A percentile compares a stretch with the other conserved stretches of the same genome.
These are phyloP conservation scores for Brassica cretica DNA, from an alignment of 345 rosid genomes.

Conservation along the genomic window DNA sequence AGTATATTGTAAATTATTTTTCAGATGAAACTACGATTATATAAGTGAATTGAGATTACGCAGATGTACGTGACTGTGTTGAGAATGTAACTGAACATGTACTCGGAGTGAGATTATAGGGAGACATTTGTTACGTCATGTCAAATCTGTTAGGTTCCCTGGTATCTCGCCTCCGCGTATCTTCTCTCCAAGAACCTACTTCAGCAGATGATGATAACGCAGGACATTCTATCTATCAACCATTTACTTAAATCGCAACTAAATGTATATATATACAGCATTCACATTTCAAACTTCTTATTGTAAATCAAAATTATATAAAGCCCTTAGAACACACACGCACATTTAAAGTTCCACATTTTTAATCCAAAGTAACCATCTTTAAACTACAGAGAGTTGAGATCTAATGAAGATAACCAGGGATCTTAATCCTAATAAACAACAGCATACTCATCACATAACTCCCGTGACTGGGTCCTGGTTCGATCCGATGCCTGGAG, in stretches of 20 bases:
- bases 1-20: neutral
- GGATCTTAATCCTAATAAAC: constrained; percentile 94
- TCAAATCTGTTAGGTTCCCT: no score
- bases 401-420: constrained; percentile 63
- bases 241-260: constrained; percentile 15
- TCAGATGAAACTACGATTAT: neutral
- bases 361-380: neutral
- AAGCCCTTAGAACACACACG: no score
- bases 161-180: constrained; percentile 69
- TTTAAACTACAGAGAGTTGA: neutral
- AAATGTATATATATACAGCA: constrained; percentile 19
- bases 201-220: constrained; percentile 34
- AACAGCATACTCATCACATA: constrained; percentile 94
- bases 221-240: constrained; percentile 17
- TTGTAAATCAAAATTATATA: neutral
- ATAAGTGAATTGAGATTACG: neutral
- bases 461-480: constrained; percentile 86
- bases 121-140: no score
- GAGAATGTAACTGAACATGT: no score
- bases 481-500: constrained; percentile 92
- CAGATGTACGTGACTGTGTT: no score
- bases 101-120: no score
- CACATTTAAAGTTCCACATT: no score
- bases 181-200: constrained; percentile 56
- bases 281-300: constrained; percentile 13